phyloP scores from a whole-genome alignment of 2,329 filamentous ascomycete genomes.

The Biscogniauxia mediterranea region DNA sequence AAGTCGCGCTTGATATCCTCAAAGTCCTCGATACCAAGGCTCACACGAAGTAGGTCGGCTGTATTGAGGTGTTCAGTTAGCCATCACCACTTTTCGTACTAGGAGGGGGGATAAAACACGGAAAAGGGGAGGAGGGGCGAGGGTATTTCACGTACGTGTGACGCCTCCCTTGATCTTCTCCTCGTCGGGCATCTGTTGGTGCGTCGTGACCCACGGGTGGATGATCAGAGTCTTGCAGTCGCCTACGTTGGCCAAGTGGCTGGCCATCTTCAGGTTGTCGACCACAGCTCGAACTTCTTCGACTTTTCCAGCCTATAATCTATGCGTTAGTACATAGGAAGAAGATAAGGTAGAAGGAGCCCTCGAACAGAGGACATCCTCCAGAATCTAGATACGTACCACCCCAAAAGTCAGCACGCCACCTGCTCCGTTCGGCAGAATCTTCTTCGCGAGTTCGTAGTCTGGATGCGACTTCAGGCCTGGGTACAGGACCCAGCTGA shows the following conservation, averaged over 20 bases:
- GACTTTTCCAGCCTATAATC: constrained; percentile 35
- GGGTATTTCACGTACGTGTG: constrained; percentile 39
- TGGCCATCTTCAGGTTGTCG: constrained; percentile 70
- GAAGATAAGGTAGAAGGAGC: not conserved
- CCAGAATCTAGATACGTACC: constrained; percentile 46
- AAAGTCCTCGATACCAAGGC: constrained; percentile 70
- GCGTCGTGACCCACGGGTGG: constrained; percentile 71
- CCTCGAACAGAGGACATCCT: not conserved
- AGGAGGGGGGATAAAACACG: not conserved
- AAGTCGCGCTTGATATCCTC: constrained; percentile 73
- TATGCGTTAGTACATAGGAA: constrained; percentile 49
- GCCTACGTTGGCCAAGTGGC: constrained; percentile 71
- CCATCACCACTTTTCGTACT: constrained; percentile 1
- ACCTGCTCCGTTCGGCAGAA: constrained; percentile 65
- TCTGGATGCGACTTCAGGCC: constrained; percentile 64
- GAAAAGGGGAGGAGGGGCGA: constrained; percentile 1
- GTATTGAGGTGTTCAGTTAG: not conserved
- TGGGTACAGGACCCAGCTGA: constrained; percentile 71
- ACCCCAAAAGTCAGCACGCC: constrained; percentile 72
- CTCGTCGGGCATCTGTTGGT: constrained; percentile 66
- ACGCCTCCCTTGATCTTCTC: constrained; percentile 65
- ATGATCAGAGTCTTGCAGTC: constrained; percentile 72
- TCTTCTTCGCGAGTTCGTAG: constrained; percentile 65
- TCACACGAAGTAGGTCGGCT: constrained; percentile 64
- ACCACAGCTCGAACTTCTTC: constrained; percentile 51